Percentiles rank a stretch among this genome's conserved stretches.
These are phyloP conservation scores for sorghum (Sorghum bicolor) DNA, from an alignment of 176 grass and related monocot genomes.

Conservation along the genomic window Sorghum_bicolor_NCBIv3 NC_012870.2:77655501-77656000, in stretches of 20 bases:
- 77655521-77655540: neutral
- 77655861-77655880: constrained; percentile 24
- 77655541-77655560: neutral
- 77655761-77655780: neutral
- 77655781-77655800: neutral
- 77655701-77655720: no score
- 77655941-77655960: constrained; percentile 25
- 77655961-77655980: neutral
- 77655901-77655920: constrained; percentile 27
- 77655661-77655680: neutral
- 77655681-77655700: neutral
- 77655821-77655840: neutral
- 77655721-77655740: no score
- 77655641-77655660: neutral
- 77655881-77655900: constrained; percentile 42
- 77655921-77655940: constrained; percentile 2
- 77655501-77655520: neutral
- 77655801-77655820: neutral
- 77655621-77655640: neutral
- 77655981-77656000: neutral
- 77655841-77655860: constrained; percentile 35
- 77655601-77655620: constrained; percentile 37
- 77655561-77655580: neutral
- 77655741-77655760: neutral
- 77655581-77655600: constrained; percentile 34